Evolutionary conservation across 2,329 filamentous ascomycete species (phyloP).

Genomic region (Diaporthe capsici): DNA sequence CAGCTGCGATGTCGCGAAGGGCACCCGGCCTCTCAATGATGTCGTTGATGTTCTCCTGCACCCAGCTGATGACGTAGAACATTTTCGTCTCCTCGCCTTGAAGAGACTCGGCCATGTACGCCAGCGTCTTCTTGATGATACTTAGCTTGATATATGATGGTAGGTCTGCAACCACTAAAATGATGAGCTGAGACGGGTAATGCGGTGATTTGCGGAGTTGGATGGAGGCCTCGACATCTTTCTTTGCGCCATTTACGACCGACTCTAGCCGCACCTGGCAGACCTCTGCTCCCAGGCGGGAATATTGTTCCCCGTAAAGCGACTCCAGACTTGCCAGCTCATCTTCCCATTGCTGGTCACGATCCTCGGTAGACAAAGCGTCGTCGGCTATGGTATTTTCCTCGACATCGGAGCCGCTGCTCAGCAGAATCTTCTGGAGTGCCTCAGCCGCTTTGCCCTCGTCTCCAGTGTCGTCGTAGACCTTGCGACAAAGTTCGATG

Average conservation of each 20-base stretch:
- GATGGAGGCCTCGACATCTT: slow-evolving; percentile 66
- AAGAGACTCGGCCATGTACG: slow-evolving; percentile 78
- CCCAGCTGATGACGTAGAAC: slow-evolving; percentile 91
- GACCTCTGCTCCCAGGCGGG: slow-evolving; percentile 69
- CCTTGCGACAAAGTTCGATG: slow-evolving; percentile 83
- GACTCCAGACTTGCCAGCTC: slow-evolving; percentile 88
- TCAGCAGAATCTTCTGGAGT: slow-evolving; percentile 79
- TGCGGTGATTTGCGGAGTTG: slow-evolving; percentile 80
- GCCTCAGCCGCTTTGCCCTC: slow-evolving; percentile 83
- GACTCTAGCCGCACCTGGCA: slow-evolving; percentile 79
- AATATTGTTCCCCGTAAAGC: slow-evolving; percentile 84
- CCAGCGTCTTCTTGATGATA: slow-evolving; percentile 82
- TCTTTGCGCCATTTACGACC: slow-evolving; percentile 65
- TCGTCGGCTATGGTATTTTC: slow-evolving; percentile 45
- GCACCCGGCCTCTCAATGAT: slow-evolving; percentile 89
- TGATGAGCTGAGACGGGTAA: slow-evolving; percentile 80
- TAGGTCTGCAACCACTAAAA: slow-evolving; percentile 78
- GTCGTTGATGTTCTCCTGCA: slow-evolving; percentile 85
- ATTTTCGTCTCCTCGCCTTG: slow-evolving; percentile 89
- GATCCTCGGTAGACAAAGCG: slow-evolving; percentile 47
- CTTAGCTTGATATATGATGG: slow-evolving; percentile 96
- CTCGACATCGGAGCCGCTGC: slow-evolving; percentile 55
- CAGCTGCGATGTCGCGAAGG: slow-evolving; percentile 86
- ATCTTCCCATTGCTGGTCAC: slow-evolving; percentile 82
- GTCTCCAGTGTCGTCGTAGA: slow-evolving; percentile 78